Evolutionary conservation across 192 early-diverging fungal species (phyloP).

Genomic region (Backusella circina): DNA sequence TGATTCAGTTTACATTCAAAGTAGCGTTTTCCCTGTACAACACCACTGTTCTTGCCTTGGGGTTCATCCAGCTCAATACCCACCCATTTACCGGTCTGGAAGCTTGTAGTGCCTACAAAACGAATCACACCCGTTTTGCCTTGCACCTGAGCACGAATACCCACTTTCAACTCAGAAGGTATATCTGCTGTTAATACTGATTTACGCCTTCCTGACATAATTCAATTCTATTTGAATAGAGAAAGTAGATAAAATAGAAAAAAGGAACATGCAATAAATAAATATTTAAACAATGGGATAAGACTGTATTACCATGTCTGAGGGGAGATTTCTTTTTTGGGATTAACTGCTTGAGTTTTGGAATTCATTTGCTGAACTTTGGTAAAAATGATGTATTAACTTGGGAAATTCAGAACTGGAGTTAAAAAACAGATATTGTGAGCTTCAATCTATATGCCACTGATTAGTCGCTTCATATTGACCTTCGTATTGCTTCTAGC

Average conservation of each 20-base stretch:
- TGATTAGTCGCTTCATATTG: too few relatives aligned
- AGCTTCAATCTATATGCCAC: too few relatives aligned
- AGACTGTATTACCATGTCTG: too few relatives aligned
- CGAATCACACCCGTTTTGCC: conserved; percentile 63
- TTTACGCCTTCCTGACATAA: neutral
- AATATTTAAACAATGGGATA: too few relatives aligned
- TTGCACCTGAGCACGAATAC: conserved; percentile 50
- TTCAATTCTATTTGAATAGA: neutral
- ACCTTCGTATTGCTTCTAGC: too few relatives aligned
- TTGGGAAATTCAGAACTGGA: too few relatives aligned
- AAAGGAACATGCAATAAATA: neutral
- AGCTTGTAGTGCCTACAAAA: conserved; percentile 78
- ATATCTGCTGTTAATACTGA: conserved; percentile 2
- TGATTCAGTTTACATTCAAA: conserved; percentile 70
- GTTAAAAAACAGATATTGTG: too few relatives aligned
- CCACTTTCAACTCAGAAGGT: conserved; percentile 19
- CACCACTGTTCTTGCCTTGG: conserved; percentile 74
- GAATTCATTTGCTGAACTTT: too few relatives aligned
- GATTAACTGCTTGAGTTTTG: too few relatives aligned
- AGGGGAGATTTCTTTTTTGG: too few relatives aligned
- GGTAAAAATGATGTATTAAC: too few relatives aligned
- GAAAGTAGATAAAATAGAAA: neutral
- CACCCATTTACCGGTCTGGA: conserved; percentile 83
- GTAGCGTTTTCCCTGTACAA: conserved; percentile 70
- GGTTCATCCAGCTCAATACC: conserved; percentile 82